Base-by-base conservation (phyloP, 1,139 yeast species). In the Blastobotrys arbuscula region DNA sequence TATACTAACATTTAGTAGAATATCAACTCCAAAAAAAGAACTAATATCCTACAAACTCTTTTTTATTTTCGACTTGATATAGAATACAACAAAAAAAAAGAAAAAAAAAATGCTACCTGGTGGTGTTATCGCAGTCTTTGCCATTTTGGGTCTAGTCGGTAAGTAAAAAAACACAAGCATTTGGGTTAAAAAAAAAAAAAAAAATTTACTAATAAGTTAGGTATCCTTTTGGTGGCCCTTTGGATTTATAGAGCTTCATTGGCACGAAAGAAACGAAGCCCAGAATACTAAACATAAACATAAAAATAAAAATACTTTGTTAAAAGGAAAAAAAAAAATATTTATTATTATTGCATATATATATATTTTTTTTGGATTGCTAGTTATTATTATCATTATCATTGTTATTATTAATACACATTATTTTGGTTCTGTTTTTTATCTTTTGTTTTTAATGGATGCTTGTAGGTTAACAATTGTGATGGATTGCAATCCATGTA, bases 81-180 rank as follows among this genome's bases (percentile, higher is more conserved):
- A 5, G 4, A 28, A 12, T 28, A 28, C 31, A 28, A 28, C 28
- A 24, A 24, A 33, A 6, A n/a, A 35, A 12, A 7, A 37, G 20
- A 21, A 20, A 33, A 19, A 44, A 51, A 57, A 55, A 64, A 74
- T 73, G 76, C 69, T 75, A 62, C 78, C 79, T 66, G 72, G 73
- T 58, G 79, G 79, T 66, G 78, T 74, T 63, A 75, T 75, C 62
- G 69, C 75, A 61, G 79, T 75, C 56, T 73, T 75, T 64, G 66
- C 71, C 63, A 64, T 75, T 54, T 61, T 75, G 57, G 71, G 71
- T 58, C 69, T 74, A 58, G 74, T 76, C 55, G 69, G 70, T 66
- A 54, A 42, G 70, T 65, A 47, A n/a, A n/a, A n/a, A n/a, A n/a
- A n/a, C n/a, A n/a, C n/a, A n/a, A n/a, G n/a, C n/a, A n/a, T n/a